Conservation (phyloP, 371 early-diverging fungal species). For the Mucor indicus region DNA sequence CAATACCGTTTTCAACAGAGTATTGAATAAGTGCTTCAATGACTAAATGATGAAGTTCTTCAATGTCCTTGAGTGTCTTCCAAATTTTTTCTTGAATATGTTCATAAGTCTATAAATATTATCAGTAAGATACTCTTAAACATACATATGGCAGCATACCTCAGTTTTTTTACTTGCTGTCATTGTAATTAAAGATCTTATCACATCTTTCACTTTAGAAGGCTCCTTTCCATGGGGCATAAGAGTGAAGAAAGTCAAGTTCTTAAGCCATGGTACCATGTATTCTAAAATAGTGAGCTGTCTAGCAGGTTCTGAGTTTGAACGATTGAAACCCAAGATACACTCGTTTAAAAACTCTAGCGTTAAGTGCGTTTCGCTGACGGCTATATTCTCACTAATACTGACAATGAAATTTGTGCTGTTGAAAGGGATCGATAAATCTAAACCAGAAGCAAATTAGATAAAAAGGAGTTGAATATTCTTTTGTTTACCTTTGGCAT, state of each 20-base stretch:
- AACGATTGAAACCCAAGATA: constrained; percentile 73
- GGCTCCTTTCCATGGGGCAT: constrained; percentile 5
- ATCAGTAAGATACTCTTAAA: background rate
- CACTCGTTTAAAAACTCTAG: constrained; percentile 85
- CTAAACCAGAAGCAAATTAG: constrained; percentile 23
- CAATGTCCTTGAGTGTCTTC: constrained; percentile 69
- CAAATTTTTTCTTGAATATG: constrained; percentile 81
- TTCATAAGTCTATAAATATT: constrained; percentile 53
- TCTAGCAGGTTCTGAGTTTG: constrained; percentile 46
- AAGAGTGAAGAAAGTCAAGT: constrained; percentile 59
- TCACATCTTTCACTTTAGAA: constrained; percentile 64
- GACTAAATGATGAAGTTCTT: constrained; percentile 72
- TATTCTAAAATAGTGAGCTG: constrained; percentile 82
- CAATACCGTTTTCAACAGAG: constrained; percentile 75
- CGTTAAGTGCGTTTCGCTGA: constrained; percentile 73
- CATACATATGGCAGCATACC: constrained; percentile 17
- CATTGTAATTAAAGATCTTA: constrained; percentile 70
- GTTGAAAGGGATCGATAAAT: constrained; percentile 86
- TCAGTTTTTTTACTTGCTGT: constrained; percentile 70
- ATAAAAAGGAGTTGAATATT: background rate
- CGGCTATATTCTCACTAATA: constrained; percentile 75
- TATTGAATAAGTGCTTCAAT: constrained; percentile 73
- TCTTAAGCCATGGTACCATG: constrained; percentile 83
- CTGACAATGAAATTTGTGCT: constrained; percentile 70
- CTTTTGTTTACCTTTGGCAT: constrained; percentile 51